A percentile compares a stretch with the other conserved stretches of the same genome.
These are phyloP conservation scores for Cyanodermella asteris DNA, from an alignment of 2,329 filamentous ascomycete species.

Conservation along the genomic window DNA sequence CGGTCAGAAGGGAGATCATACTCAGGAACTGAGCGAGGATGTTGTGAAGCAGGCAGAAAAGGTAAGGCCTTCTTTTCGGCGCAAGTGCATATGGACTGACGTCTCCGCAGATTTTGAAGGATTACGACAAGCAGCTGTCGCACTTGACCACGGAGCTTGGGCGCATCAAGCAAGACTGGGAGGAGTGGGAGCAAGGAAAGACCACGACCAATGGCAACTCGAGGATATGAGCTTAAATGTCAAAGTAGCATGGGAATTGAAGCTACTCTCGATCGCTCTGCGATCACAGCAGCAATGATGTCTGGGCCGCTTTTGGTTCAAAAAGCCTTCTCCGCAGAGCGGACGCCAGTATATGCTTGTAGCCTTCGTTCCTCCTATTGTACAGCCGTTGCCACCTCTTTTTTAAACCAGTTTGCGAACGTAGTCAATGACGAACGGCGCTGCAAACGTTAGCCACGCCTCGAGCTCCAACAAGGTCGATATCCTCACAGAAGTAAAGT, in stretches of 20 bases:
- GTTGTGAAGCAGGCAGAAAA: slow-evolving; percentile 38
- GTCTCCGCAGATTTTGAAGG: slow-evolving; percentile 22
- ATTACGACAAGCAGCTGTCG: slow-evolving; percentile 27
- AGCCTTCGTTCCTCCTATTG: background rate
- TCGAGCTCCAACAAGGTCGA: slow-evolving; percentile 1
- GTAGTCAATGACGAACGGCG: slow-evolving; percentile 28
- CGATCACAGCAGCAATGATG: slow-evolving; percentile 1
- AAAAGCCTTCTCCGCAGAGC: background rate
- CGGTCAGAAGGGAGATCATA: slow-evolving; percentile 17
- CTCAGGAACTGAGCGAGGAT: slow-evolving; percentile 31
- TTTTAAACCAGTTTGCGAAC: slow-evolving; percentile 24
- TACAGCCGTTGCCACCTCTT: background rate
- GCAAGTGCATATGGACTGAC: slow-evolving; percentile 13
- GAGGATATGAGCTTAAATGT: no score
- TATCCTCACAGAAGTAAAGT: slow-evolving; percentile 37
- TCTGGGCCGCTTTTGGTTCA: background rate
- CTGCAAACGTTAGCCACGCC: slow-evolving; percentile 12
- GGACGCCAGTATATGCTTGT: background rate
- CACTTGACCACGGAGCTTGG: slow-evolving; percentile 40
- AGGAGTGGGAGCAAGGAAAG: slow-evolving; percentile 27
- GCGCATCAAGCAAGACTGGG: slow-evolving; percentile 35
- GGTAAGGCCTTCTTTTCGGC: slow-evolving; percentile 17
- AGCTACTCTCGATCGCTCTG: background rate
- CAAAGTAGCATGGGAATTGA: background rate
- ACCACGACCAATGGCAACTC: no score